phyloP scores from a whole-genome alignment of 768 basidiomycete species.

The Tylopilus sp. region DNA sequence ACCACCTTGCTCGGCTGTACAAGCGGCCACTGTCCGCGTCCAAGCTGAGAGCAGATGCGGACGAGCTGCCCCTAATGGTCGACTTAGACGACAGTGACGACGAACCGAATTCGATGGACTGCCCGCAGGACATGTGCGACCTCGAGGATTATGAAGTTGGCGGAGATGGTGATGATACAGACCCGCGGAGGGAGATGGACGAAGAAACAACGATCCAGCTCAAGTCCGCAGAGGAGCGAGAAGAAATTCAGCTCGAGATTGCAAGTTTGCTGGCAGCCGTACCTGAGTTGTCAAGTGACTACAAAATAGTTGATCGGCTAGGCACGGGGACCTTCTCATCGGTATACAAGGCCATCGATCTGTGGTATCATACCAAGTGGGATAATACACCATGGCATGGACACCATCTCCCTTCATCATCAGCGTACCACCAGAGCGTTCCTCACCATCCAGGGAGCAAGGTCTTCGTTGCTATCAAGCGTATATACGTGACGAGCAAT shows the following conservation, averaged over 20 bases:
- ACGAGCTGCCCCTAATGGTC: conserved; percentile 31
- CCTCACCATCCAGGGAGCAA: conserved; percentile 42
- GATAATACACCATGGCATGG: conserved; percentile 75
- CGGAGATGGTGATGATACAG: conserved; percentile 34
- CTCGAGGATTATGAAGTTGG: conserved; percentile 33
- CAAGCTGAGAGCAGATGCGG: conserved; percentile 19
- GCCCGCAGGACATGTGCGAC: conserved; percentile 36
- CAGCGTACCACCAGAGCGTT: conserved; percentile 60
- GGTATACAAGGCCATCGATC: conserved; percentile 96
- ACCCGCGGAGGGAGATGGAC: conserved; percentile 42
- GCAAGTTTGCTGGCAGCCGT: conserved; percentile 61
- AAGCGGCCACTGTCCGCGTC: conserved; percentile 24
- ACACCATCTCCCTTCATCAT: conserved; percentile 55
- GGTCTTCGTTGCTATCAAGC: conserved; percentile 89
- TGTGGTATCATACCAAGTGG: conserved; percentile 70
- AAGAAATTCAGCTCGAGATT: conserved; percentile 78
- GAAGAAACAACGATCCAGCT: conserved; percentile 59
- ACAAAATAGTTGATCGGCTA: conserved; percentile 82
- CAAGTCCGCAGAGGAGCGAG: conserved; percentile 63
- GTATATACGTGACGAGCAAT: conserved; percentile 95
- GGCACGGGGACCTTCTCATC: conserved; percentile 99
- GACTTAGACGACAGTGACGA: conserved; percentile 49
- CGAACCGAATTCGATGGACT: conserved; percentile 34
- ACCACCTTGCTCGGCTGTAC: conserved; percentile 47
- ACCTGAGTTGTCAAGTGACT: conserved; percentile 62